These are phyloP conservation scores for Podila clonocystis DNA, from an alignment of 192 early-diverging fungal species.

Conservation along the genomic window DNA sequence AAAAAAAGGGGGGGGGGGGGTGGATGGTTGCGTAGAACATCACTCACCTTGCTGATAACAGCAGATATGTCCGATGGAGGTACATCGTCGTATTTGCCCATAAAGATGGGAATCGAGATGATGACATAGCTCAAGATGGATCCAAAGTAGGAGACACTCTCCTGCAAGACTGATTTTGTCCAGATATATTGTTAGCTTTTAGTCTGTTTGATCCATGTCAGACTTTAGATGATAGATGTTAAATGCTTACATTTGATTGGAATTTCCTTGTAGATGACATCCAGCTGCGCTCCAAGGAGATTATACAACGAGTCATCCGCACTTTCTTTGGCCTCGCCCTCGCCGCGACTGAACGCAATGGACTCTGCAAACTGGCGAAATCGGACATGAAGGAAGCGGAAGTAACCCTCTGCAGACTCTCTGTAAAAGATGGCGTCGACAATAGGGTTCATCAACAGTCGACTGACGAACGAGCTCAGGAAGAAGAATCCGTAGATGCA, in stretches of 20 bases:
- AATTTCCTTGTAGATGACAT: constrained; percentile 66
- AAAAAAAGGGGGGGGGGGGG: too few species aligned
- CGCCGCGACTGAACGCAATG: constrained; percentile 85
- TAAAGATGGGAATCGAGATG: constrained; percentile 85
- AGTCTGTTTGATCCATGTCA: too few species aligned
- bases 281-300: constrained; percentile 62
- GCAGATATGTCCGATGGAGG: constrained; percentile 74
- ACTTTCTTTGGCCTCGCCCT: constrained; percentile 65
- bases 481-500: constrained; percentile 80
- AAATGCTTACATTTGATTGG: constrained; percentile 56
- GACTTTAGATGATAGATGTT: too few species aligned
- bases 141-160: constrained; percentile 79
- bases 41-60: constrained; percentile 73
- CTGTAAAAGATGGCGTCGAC: constrained; percentile 76
- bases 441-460: constrained; percentile 77
- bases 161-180: constrained; percentile 59
- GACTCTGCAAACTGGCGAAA: constrained; percentile 79
- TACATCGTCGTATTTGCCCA: constrained; percentile 78
- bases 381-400: constrained; percentile 77
- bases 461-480: constrained; percentile 67
- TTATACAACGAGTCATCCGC: constrained; percentile 65
- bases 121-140: constrained; percentile 84
- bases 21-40: neutral
- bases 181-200: too few species aligned
- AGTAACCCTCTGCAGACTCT: constrained; percentile 86